Evolutionary conservation across 2,329 filamentous ascomycete genomes (phyloP), one percentile per base, ranked within the genome.

Genomic region (Neophaeococcomyces aloes): DNA sequence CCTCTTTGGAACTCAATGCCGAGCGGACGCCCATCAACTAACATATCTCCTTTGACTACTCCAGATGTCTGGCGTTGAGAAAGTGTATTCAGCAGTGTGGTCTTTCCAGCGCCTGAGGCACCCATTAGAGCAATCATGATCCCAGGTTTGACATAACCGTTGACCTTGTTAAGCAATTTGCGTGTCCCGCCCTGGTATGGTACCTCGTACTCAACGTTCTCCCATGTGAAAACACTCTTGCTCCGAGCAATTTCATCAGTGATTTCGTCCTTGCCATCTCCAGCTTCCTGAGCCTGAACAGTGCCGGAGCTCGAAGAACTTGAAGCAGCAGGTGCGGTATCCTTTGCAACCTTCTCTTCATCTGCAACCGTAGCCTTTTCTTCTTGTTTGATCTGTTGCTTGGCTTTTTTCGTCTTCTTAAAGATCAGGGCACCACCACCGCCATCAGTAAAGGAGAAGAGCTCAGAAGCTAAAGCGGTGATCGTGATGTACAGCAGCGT

Each of bases 101-200:
- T 88, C 64, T 93, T 93, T 10, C 86, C 86, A 7, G 86, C 86
- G 33, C 83, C 84, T 3, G 78, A 85, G 1, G 82, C 83, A 42
- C 86, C 86, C 70, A 91, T 85, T 1, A 93, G 67, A 0, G 86
- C 86, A 33, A 86, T 78, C 74, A 93, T 79, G 14, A 82, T 64
- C 14, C 86, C 85, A 1, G 86, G 86, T 56, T 86, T 87, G 1
- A 79, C 84, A 53, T 84, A 89, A 1, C 86, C 86, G 45, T 71
- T 80, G 47, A 91, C 76, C 4, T 78, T 71, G 55, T 84, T 81
- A 37, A 86, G 65, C 1, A 85, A 67, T 57, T 77, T 73, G 29
- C 75, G 71, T 40, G 76, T 65, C 44, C 71, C 70, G 35, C 77
- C 77, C 32, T 77, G 68, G 48, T 81, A 81, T 1, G 81, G 81